A percentile compares a stretch with the other conserved stretches of the same genome.
phyloP scores from a whole-genome alignment of 805 yeast species.

The Aciculoconidium aculeatum region DNA sequence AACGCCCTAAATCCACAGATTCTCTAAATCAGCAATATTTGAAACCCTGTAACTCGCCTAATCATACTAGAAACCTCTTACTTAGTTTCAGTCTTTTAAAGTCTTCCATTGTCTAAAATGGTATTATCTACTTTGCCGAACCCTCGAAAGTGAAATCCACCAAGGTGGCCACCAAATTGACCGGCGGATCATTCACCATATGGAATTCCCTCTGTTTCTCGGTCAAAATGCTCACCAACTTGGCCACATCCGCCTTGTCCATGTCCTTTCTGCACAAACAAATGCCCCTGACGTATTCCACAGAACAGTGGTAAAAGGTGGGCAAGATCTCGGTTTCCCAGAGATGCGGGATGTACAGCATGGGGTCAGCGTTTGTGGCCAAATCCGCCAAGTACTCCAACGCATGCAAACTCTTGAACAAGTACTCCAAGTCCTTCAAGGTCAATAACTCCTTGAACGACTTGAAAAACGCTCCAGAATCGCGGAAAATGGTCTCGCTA shows the following conservation, averaged over 20 bases:
- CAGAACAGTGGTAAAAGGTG: conserved; percentile 72
- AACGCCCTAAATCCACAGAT: too few species aligned
- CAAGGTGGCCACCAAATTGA: conserved; percentile 26
- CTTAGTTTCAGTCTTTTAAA: too few species aligned
- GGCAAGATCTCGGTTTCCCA: conserved; percentile 56
- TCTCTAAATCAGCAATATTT: too few species aligned
- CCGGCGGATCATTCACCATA: conserved; percentile 28
- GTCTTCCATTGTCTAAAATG: too few species aligned
- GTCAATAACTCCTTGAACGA: conserved; percentile 34
- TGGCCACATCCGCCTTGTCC: conserved; percentile 25
- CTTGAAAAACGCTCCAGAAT: conserved; percentile 30
- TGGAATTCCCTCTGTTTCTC: conserved; percentile 29
- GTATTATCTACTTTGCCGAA: too few species aligned
- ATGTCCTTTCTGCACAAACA: conserved; percentile 46
- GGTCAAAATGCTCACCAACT: conserved; percentile 21
- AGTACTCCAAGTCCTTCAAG: conserved; percentile 33
- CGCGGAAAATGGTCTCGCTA: conserved; percentile 33
- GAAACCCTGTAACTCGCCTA: too few species aligned
- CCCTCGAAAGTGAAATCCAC: conserved; percentile 20
- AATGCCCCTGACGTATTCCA: conserved; percentile 61
- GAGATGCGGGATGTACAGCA: conserved; percentile 32
- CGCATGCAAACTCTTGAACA: conserved; percentile 35
- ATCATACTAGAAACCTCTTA: too few species aligned
- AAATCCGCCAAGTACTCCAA: conserved; percentile 35
- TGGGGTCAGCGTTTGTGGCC: conserved; percentile 34